phyloP scores from a whole-genome alignment of 2,329 filamentous ascomycete species.

The Pseudogymnoascus sp. region DNA sequence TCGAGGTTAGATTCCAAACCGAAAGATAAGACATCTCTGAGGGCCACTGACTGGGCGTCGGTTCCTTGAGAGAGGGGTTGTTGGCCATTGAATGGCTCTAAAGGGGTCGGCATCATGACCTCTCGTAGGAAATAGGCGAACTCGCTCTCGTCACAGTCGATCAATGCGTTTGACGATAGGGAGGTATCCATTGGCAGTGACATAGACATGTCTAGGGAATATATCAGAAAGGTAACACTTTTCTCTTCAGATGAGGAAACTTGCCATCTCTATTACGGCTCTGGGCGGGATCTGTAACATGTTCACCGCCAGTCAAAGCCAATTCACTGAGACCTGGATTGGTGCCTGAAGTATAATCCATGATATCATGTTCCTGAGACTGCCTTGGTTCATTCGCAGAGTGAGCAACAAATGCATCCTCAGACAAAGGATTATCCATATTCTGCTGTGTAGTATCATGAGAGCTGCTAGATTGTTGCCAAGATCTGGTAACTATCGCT shows the following conservation, averaged over 20 bases:
- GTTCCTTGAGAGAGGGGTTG: not conserved
- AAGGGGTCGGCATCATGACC: constrained; percentile 12
- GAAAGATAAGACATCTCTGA: constrained; percentile 16
- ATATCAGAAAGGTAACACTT: not conserved
- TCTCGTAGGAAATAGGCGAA: constrained; percentile 15
- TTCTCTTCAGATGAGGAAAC: not conserved
- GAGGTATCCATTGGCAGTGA: not conserved
- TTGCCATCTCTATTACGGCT: not conserved
- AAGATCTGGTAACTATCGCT: not conserved
- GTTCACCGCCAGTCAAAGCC: not conserved
- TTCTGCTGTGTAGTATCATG: not conserved
- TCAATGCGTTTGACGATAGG: not conserved
- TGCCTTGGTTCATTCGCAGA: not conserved
- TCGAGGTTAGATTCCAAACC: constrained; percentile 16
- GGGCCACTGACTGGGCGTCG: not conserved
- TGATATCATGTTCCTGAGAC: not conserved
- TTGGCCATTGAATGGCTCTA: constrained; percentile 2
- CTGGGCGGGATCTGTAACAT: not conserved
- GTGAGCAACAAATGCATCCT: not conserved
- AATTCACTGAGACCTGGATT: not conserved
- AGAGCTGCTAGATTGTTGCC: not conserved
- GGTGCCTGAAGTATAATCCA: not conserved
- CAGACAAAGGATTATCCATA: not conserved
- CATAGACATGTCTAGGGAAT: not conserved
- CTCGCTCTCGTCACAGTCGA: not conserved